Evolutionary conservation across 2,329 filamentous ascomycete species (phyloP).

Genomic region (Lasiodiplodia sp.): DNA sequence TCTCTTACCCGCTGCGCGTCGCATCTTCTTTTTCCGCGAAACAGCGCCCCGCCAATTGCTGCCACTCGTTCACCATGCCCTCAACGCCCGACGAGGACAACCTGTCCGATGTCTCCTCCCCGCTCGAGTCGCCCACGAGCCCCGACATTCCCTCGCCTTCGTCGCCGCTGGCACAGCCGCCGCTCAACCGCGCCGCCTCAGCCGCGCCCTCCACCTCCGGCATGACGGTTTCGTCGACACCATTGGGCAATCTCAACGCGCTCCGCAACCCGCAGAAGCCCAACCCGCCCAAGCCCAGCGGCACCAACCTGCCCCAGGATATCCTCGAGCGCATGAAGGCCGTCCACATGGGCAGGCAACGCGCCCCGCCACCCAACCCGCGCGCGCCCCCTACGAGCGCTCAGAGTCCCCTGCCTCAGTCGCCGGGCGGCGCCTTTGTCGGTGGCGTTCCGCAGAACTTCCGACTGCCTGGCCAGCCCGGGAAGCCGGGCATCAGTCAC

Average conservation of each 20-base stretch:
- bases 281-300: conserved; percentile 49
- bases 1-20: conserved; percentile 18
- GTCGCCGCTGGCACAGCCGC: conserved; percentile 49
- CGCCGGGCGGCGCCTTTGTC: conserved; percentile 38
- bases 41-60: conserved; percentile 21
- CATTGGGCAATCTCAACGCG: conserved; percentile 65
- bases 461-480: conserved; percentile 46
- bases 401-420: conserved; percentile 22
- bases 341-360: conserved; percentile 71
- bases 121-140: conserved; percentile 37
- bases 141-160: conserved; percentile 35
- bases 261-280: no score
- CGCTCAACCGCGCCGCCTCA: conserved; percentile 62
- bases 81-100: conserved; percentile 28
- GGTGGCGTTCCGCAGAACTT: conserved; percentile 53
- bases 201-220: conserved; percentile 60
- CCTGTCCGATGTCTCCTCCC: conserved; percentile 38
- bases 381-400: conserved; percentile 27
- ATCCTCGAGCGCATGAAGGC: conserved; percentile 74
- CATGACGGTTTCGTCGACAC: conserved; percentile 86
- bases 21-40: conserved; percentile 5
- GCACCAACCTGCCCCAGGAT: conserved; percentile 64
- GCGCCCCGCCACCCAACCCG: conserved; percentile 53
- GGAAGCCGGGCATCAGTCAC: conserved; percentile 49
- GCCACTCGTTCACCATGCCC: conserved; percentile 23